phyloP scores from a whole-genome alignment of 306 rosid species.

The Rubus parviflorus region DNA sequence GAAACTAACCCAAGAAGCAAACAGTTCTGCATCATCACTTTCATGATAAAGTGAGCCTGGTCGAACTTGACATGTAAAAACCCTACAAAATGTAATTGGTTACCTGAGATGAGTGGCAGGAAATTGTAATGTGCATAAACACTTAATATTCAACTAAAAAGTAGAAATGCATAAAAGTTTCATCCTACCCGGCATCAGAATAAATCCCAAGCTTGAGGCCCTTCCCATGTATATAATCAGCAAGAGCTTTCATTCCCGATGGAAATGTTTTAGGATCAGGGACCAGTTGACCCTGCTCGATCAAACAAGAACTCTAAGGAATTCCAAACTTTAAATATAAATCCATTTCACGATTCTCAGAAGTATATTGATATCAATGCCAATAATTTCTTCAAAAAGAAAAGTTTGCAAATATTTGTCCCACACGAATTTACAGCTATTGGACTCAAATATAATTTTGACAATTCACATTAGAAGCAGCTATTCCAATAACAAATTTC shows the following conservation, averaged over 20 bases:
- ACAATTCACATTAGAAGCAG: constrained; percentile 2
- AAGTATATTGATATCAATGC: not conserved
- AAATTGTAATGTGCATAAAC: constrained; percentile 19
- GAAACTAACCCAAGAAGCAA: constrained; percentile 93
- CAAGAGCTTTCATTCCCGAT: constrained; percentile 87
- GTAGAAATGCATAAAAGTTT: constrained; percentile 4
- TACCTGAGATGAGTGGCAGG: constrained; percentile 26
- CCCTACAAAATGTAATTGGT: constrained; percentile 46
- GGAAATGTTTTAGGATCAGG: constrained; percentile 74
- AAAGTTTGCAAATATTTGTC: not conserved
- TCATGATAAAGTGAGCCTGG: constrained; percentile 91
- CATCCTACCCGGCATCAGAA: constrained; percentile 94
- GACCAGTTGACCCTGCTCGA: constrained; percentile 67
- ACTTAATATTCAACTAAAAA: constrained; percentile 14
- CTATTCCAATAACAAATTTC: not conserved
- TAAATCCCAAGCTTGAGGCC: constrained; percentile 95
- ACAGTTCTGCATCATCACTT: constrained; percentile 67
- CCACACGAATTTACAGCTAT: not conserved
- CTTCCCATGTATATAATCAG: constrained; percentile 80
- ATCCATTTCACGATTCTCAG: constrained; percentile 1
- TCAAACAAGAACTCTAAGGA: constrained; percentile 31
- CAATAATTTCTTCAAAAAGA: not conserved
- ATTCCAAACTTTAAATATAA: constrained; percentile 16
- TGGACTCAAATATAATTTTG: not conserved
- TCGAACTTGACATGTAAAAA: constrained; percentile 89